Base-by-base conservation (phyloP, 257 asterid species). In the Solanum virginianum region DNA sequence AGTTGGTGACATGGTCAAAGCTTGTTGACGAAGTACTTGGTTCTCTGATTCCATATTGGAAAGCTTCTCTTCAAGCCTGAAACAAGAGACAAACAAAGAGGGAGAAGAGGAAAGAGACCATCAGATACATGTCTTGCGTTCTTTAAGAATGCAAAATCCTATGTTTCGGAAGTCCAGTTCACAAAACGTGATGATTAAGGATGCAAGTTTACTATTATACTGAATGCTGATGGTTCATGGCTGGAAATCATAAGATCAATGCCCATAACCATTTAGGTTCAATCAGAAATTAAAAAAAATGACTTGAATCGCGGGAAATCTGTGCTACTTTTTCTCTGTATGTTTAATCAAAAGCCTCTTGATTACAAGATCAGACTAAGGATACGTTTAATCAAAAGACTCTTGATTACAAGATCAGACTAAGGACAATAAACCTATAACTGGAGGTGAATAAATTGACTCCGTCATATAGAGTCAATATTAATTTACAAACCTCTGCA, bases 21-120 rank as follows among this genome's bases (percentile, higher is more conserved):
- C 98, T 90, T 94, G 98, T 87, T 97, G 98, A 88, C 99, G 98
- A 86, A 97, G 95, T 69, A 97, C 96, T 94, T 97, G 99, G 88
- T 94, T 97, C 90, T 97, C 99, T 18, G 99, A 97, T 87, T 97
- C 99, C 81, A 87, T 90, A 85, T 97, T 97, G 32, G 96, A 92
- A 59, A 97, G 94, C 91, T 95, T 97, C 92, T 97, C 99, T 91
- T 97, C 98, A 89, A 95, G 92, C 88, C 99, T 97, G 92, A 88
- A 85, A 89, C 47, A 86, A 85, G 84, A 84, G 69, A 57, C 71
- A 71, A 47, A n/a, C 53, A 66, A 70, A 57, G 82, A 26, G 41
- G 83, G 10, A 68, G 36, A 29, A 72, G 72, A 77, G n/a, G 24
- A 10, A 22, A 26, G n/a, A 77, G 36, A 77, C 10, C 10, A 3